These are phyloP conservation scores for Serendipita indica DNA, from an alignment of 768 basidiomycete genomes.

Conservation along the genomic window DNA sequence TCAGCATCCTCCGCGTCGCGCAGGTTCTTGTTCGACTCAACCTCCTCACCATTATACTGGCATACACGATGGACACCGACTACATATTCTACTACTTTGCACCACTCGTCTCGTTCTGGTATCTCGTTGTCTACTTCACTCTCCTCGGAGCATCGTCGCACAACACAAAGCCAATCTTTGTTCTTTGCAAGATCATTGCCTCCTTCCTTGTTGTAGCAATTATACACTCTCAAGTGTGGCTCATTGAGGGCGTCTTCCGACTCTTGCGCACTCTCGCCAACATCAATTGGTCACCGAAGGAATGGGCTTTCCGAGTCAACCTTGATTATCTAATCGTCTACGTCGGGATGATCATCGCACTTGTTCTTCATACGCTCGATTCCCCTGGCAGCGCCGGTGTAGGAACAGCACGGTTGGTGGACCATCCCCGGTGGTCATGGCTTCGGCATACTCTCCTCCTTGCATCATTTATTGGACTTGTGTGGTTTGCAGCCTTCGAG, in stretches of 20 bases:
- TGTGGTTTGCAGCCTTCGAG: slow-evolving; percentile 79
- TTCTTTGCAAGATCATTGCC: slow-evolving; percentile 52
- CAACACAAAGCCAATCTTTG: slow-evolving; percentile 55
- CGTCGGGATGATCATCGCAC: slow-evolving; percentile 65
- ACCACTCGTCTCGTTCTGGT: slow-evolving; percentile 85
- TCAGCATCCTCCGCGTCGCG: slow-evolving; percentile 59
- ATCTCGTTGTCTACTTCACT: slow-evolving; percentile 69
- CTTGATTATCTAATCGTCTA: slow-evolving; percentile 86
- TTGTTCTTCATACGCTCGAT: slow-evolving; percentile 26
- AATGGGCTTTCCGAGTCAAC: slow-evolving; percentile 80
- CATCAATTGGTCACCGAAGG: slow-evolving; percentile 70
- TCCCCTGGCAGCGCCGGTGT: not conserved
- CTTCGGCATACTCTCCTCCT: slow-evolving; percentile 34
- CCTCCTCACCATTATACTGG: slow-evolving; percentile 62
- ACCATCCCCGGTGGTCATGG: slow-evolving; percentile 50
- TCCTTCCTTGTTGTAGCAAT: slow-evolving; percentile 50
- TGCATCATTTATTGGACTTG: slow-evolving; percentile 36
- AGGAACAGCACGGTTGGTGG: slow-evolving; percentile 33
- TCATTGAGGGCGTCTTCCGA: slow-evolving; percentile 49
- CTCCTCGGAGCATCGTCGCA: slow-evolving; percentile 53
- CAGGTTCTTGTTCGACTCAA: slow-evolving; percentile 73
- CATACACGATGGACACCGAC: slow-evolving; percentile 84
- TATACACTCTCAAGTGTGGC: slow-evolving; percentile 48
- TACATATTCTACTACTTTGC: slow-evolving; percentile 87
- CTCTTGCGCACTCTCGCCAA: slow-evolving; percentile 48